Conservation (phyloP, 2,329 filamentous ascomycete genomes). For the Fusarium chaquense region DNA sequence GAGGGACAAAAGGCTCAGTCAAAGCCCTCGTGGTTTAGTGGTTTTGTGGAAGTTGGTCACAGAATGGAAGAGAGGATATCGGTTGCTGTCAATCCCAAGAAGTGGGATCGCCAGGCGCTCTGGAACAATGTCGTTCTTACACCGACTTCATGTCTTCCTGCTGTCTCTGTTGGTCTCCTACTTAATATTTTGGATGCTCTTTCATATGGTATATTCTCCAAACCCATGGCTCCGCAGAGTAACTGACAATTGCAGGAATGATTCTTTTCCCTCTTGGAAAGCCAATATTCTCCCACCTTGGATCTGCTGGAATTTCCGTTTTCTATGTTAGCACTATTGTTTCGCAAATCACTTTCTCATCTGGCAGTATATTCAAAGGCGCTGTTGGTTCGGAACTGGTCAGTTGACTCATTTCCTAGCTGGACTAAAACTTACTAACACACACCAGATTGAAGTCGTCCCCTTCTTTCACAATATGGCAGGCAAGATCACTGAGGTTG, state of each 20-base stretch:
- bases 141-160: conserved; percentile 80
- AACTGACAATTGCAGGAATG: conserved; percentile 69
- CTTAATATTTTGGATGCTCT: conserved; percentile 95
- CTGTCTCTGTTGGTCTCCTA: conserved; percentile 87
- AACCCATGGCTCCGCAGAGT: not conserved
- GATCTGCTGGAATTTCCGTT: conserved; percentile 95
- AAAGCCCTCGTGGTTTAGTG: conserved; percentile 52
- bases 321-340: conserved; percentile 99
- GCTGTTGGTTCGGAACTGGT: conserved; percentile 95
- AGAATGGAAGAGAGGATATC: conserved; percentile 50
- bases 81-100: conserved; percentile 69
- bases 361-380: conserved; percentile 87
- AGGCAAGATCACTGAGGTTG: conserved; percentile 80
- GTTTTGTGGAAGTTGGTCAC: conserved; percentile 49
- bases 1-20: conserved; percentile 62
- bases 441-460: conserved; percentile 85
- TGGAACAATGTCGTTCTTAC: conserved; percentile 73
- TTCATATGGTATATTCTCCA: conserved; percentile 77
- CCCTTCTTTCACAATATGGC: conserved; percentile 99
- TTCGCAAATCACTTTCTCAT: conserved; percentile 89
- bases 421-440: conserved; percentile 10
- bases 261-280: conserved; percentile 94
- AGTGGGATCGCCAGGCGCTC: conserved; percentile 76
- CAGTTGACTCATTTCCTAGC: conserved; percentile 46
- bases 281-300: conserved; percentile 85